phyloP scores from a whole-genome alignment of 1,284 basidiomycete genomes.

The Ganoderma lingzhi region DNA sequence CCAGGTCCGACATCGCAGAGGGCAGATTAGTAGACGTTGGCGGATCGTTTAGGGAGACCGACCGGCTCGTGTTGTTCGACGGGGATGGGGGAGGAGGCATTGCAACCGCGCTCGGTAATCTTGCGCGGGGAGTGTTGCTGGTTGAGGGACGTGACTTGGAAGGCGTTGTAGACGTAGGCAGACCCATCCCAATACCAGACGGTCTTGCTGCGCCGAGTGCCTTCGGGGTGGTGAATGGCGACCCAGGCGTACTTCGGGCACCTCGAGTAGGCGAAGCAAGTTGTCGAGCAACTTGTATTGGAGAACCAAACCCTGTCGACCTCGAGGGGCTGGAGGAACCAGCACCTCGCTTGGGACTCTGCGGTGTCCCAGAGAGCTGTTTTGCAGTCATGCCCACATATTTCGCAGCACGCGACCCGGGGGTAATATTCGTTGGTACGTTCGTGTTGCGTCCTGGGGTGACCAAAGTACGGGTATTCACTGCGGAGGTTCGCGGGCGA shows the following conservation, averaged over 20 bases:
- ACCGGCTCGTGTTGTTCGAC: slow-evolving; percentile 39
- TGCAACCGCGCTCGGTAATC: slow-evolving; percentile 75
- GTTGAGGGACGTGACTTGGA: slow-evolving; percentile 56
- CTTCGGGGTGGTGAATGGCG: slow-evolving; percentile 73
- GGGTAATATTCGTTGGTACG: slow-evolving; percentile 60
- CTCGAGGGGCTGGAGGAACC: slow-evolving; percentile 48
- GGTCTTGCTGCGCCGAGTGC: slow-evolving; percentile 49
- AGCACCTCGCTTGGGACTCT: slow-evolving; percentile 40
- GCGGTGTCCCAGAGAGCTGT: slow-evolving; percentile 58
- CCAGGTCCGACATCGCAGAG: slow-evolving; percentile 44
- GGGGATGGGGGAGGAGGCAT: slow-evolving; percentile 83
- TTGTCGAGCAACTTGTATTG: slow-evolving; percentile 33
- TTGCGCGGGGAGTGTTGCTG: slow-evolving; percentile 60
- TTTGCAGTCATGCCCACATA: slow-evolving; percentile 86
- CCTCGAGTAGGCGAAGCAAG: slow-evolving; percentile 47
- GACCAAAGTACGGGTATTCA: slow-evolving; percentile 25
- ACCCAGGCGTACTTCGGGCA: slow-evolving; percentile 37
- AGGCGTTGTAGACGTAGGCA: slow-evolving; percentile 49
- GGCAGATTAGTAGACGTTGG: slow-evolving; percentile 29
- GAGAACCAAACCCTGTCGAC: slow-evolving; percentile 42
- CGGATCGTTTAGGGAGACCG: slow-evolving; percentile 46
- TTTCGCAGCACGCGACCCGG: slow-evolving; percentile 85
- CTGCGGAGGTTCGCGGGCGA: slow-evolving; percentile 32
- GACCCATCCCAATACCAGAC: slow-evolving; percentile 47
- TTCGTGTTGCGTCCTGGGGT: slow-evolving; percentile 33